A percentile compares a stretch with the other conserved stretches of the same genome.
Conservation (phyloP, 2,329 filamentous ascomycete species). For the Diaporthe sp. region DNA sequence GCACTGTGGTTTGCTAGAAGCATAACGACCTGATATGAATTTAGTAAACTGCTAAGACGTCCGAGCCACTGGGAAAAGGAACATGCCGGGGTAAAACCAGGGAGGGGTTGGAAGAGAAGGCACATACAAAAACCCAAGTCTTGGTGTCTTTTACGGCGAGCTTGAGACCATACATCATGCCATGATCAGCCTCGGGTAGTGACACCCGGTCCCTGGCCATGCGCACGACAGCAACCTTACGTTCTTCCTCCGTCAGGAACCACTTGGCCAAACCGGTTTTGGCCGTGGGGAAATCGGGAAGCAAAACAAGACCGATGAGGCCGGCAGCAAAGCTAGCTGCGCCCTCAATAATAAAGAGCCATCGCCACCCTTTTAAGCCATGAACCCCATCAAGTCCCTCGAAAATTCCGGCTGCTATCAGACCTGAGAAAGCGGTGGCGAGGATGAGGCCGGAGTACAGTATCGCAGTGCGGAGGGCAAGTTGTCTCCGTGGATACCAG, state of each 20-base stretch:
- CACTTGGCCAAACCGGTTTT: constrained; percentile 1
- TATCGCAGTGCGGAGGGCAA: constrained; percentile 69
- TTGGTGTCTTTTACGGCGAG: not conserved
- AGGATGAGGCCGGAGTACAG: constrained; percentile 70
- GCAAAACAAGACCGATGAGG: constrained; percentile 41
- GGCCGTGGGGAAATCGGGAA: constrained; percentile 30
- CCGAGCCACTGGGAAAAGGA: not conserved
- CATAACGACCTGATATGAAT: not conserved
- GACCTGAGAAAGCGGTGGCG: constrained; percentile 74
- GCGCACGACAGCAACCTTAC: not conserved
- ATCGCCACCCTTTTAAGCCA: constrained; percentile 52
- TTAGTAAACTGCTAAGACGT: not conserved
- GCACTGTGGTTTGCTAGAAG: constrained; percentile 1
- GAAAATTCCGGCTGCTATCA: constrained; percentile 72
- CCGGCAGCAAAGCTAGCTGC: constrained; percentile 39
- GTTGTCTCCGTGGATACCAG: constrained; percentile 75
- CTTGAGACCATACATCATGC: not conserved
- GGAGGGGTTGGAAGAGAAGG: not conserved
- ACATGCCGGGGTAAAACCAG: not conserved
- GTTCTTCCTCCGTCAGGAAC: constrained; percentile 16
- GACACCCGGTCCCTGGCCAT: constrained; percentile 5
- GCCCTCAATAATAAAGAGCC: constrained; percentile 33
- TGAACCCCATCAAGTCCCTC: constrained; percentile 59
- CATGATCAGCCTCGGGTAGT: not conserved
- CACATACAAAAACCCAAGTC: constrained; percentile 22